Conservation (phyloP, 805 yeast species). For the Lipomyces spencermartinsiae region DNA sequence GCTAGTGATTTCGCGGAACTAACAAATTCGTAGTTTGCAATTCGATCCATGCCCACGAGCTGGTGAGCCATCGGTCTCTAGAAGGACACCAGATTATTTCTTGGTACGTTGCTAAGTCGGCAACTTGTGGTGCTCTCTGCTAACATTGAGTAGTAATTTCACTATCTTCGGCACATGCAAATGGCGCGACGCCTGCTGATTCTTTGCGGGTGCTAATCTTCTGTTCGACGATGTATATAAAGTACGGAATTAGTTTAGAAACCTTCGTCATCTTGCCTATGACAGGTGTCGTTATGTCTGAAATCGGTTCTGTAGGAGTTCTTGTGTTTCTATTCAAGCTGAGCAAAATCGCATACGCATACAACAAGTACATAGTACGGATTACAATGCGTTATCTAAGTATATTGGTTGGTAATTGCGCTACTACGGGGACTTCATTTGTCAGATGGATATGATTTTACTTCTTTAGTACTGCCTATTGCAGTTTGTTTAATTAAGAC, state of each 20-base stretch:
- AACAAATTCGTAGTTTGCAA: constrained; percentile 55
- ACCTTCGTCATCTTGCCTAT: constrained; percentile 1
- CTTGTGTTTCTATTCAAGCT: neutral
- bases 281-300: neutral
- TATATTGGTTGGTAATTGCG: neutral
- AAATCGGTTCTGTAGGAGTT: constrained; percentile 4
- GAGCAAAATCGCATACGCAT: constrained; percentile 2
- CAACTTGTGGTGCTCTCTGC: neutral
- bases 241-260: neutral
- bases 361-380: neutral
- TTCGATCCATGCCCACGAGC: constrained; percentile 94
- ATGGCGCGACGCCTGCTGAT: neutral
- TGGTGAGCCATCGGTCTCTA: constrained; percentile 94
- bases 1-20: neutral
- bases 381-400: neutral
- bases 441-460: neutral
- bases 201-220: neutral
- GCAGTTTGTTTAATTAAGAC: neutral
- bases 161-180: neutral
- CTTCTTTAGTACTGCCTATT: neutral
- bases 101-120: constrained; percentile 52
- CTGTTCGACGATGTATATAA: constrained; percentile 7
- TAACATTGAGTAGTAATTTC: neutral
- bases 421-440: constrained; percentile 3
- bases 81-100: constrained; percentile 95